Base-by-base conservation (phyloP, 2,329 filamentous ascomycete genomes). In the Aureobasidium sp. region DNA sequence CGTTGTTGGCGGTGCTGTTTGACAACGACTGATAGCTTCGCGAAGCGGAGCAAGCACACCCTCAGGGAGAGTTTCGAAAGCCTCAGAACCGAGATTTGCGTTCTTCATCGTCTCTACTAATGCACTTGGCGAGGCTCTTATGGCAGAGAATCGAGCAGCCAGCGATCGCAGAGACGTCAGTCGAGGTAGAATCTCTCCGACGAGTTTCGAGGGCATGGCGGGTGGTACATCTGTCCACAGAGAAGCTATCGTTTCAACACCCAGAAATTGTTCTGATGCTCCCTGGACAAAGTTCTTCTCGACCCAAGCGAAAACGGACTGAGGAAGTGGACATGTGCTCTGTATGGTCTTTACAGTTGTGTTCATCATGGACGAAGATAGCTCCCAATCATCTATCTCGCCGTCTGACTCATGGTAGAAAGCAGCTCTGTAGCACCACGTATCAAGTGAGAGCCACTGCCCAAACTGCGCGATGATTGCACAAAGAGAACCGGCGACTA, bases 11-110 rank as follows among this genome's bases (percentile, higher is more conserved):
- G 93, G 93, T 64, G 85, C 84, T n/a, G 86, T 83, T 72, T 96
- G 92, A 66, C 90, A 96, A 65, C 85, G 82, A n/a, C 87, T 84
- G 44, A 97, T 91, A 5, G 88, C 86, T 75, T 97, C 92, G 70
- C 88, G 87, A 15, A 97, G 79, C 0, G 90, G 88, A 2, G 87
- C 84, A 60, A 89, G 82, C n/a, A 97, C 80, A 29, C 90, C 86
- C 73, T 96, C 91, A 1, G 94, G 93, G 1, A 97, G 78, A 0
- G 89, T 91, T 65, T 96, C 90, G 17, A 97, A 81, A 53, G 92
- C 77, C 27, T 82, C 78, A 11, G 76, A 74, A 7, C 82, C 86
- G 51, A 96, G 84, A 0, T 87, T 87, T 64, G 87, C 87, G 47
- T 84, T 78, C 63, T 87, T 81, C 76, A 97, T 87, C 27, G 87